These are phyloP conservation scores for Kalaharituber pfeilii DNA, from an alignment of 2,329 filamentous ascomycete genomes.

Conservation along the genomic window DNA sequence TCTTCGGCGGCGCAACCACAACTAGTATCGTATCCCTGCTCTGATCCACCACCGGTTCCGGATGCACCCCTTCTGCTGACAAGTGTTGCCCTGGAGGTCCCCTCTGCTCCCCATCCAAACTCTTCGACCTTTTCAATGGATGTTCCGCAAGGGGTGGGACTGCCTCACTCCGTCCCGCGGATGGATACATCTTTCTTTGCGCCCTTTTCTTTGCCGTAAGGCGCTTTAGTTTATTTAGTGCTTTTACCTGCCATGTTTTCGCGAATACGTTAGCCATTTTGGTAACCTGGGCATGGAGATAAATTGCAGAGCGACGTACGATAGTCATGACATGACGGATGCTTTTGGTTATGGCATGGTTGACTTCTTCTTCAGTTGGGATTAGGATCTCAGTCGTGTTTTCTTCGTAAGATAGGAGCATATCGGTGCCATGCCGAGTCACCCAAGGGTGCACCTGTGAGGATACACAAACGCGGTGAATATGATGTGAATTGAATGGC, in stretches of 20 bases:
- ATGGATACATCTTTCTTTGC: constrained; percentile 9
- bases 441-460: constrained; percentile 79
- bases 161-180: constrained; percentile 5
- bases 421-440: constrained; percentile 60
- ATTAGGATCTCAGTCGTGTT: constrained; percentile 71
- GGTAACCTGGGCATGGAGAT: not conserved
- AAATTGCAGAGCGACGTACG: constrained; percentile 32
- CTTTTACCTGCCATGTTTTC: constrained; percentile 80
- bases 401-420: constrained; percentile 61
- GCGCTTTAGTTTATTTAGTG: constrained; percentile 70
- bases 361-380: constrained; percentile 73
- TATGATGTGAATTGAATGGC: not conserved
- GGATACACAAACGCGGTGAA: constrained; percentile 8
- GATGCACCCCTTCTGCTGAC: constrained; percentile 38
- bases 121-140: constrained; percentile 27
- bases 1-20: constrained; percentile 13
- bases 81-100: constrained; percentile 36
- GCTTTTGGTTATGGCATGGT: constrained; percentile 74
- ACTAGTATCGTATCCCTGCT: constrained; percentile 6
- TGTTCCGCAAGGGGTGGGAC: constrained; percentile 9
- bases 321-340: constrained; percentile 76
- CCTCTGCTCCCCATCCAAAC: constrained; percentile 31
- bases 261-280: constrained; percentile 7
- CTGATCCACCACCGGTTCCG: constrained; percentile 26
- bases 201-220: constrained; percentile 16